phyloP scores from a whole-genome alignment of 2,329 filamentous ascomycete species.

The Fusarium transvaalense region DNA sequence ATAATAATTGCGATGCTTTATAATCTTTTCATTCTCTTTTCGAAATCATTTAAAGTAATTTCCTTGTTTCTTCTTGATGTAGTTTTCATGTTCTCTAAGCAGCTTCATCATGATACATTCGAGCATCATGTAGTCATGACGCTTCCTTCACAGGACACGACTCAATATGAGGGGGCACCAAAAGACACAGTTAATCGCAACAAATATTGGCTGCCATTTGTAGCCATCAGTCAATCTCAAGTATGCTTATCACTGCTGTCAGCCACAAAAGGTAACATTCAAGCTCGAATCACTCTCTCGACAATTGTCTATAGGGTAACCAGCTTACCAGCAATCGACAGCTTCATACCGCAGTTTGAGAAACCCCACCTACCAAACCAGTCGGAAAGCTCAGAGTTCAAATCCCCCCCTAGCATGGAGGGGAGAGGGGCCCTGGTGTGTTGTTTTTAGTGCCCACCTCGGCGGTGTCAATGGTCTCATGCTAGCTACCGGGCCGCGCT shows the following conservation, averaged over 20 bases:
- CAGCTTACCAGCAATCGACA: neutral
- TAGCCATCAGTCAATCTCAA: no score
- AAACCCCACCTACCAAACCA: slow-evolving; percentile 16
- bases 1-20: neutral
- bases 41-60: fast-evolving
- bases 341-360: slow-evolving; percentile 9
- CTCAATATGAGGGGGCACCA: neutral
- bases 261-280: neutral
- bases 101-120: neutral
- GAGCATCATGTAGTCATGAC: neutral
- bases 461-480: slow-evolving; percentile 30
- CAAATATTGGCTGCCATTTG: no score
- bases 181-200: neutral
- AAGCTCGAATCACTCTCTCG: neutral
- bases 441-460: slow-evolving; percentile 44
- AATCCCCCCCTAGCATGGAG: slow-evolving; percentile 11
- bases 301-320: neutral
- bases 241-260: neutral
- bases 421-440: slow-evolving; percentile 14
- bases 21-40: neutral
- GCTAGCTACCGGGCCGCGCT: slow-evolving; percentile 37
- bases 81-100: fast-evolving
- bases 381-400: slow-evolving; percentile 18
- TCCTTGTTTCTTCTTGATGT: neutral
- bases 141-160: neutral